A percentile compares a stretch with the other conserved stretches of the same genome.
phyloP scores from a whole-genome alignment of 139 green algal species.

The Chlorella sp. region DNA sequence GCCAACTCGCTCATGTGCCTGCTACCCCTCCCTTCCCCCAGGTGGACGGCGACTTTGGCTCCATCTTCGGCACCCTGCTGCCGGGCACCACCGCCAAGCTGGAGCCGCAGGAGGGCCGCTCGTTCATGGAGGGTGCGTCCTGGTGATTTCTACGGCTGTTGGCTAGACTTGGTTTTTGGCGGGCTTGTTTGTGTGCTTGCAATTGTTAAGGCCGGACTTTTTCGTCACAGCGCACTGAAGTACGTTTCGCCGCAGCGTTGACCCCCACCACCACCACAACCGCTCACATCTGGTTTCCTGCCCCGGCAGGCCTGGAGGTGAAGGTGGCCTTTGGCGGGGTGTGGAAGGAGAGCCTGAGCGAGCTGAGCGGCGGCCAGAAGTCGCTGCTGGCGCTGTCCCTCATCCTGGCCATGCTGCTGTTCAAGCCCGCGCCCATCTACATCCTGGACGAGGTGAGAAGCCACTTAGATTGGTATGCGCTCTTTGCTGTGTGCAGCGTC shows the following conservation, averaged over 20 bases:
- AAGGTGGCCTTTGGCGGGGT: constrained; percentile 95
- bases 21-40: background rate
- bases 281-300: background rate
- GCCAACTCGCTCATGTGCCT: no score
- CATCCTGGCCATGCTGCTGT: constrained; percentile 97
- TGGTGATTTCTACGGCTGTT: no score
- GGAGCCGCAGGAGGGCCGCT: constrained; percentile 85
- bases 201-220: no score
- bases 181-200: no score
- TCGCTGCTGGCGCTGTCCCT: constrained; percentile 96
- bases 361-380: constrained; percentile 96
- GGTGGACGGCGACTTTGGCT: constrained; percentile 88
- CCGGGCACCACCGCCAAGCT: constrained; percentile 94
- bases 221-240: no score
- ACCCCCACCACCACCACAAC: no score
- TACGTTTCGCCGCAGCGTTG: no score
- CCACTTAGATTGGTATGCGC: no score
- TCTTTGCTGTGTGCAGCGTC: no score
- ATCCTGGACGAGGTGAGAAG: constrained; percentile 97
- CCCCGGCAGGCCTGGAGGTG: constrained; percentile 86
- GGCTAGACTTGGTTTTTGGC: no score
- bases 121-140: constrained; percentile 80
- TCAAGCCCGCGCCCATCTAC: constrained; percentile 99
- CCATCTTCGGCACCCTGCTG: constrained; percentile 98
- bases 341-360: constrained; percentile 98